A percentile compares a stretch with the other conserved stretches of the same genome.
Conservation (phyloP, 2,329 filamentous ascomycete species). For the Paramyrothecium sp. region DNA sequence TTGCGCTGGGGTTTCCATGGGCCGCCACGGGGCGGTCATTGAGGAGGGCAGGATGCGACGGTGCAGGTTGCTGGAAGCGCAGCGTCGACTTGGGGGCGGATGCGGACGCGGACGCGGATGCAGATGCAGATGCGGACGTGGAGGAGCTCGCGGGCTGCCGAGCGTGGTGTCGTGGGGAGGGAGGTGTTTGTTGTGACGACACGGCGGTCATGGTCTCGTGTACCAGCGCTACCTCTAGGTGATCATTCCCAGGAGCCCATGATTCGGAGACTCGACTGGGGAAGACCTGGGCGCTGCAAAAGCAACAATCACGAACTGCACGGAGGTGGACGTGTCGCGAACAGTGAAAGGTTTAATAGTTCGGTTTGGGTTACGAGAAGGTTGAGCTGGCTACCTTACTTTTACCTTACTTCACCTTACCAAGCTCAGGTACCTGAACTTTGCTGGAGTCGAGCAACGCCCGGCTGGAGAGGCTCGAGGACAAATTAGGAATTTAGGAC, state of each 20-base stretch:
- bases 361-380: too few relatives aligned
- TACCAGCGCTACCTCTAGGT: neutral
- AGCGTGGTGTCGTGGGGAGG: conserved; percentile 19
- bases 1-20: conserved; percentile 21
- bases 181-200: conserved; percentile 23
- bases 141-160: conserved; percentile 20
- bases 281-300: neutral
- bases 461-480: neutral
- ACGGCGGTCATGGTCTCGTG: conserved; percentile 19
- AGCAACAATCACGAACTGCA: neutral
- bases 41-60: conserved; percentile 18
- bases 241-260: conserved; percentile 1
- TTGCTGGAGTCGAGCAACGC: neutral
- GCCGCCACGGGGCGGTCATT: conserved; percentile 14
- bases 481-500: neutral
- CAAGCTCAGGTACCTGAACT: neutral
- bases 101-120: conserved; percentile 5
- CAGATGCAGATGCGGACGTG: conserved; percentile 9
- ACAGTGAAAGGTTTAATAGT: too few relatives aligned
- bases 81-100: conserved; percentile 3
- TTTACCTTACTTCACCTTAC: too few relatives aligned
- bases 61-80: conserved; percentile 8
- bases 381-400: too few relatives aligned
- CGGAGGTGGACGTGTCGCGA: neutral
- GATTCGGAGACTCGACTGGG: neutral